A percentile compares a stretch with the other conserved stretches of the same genome.
Evolutionary conservation across 805 yeast genomes (phyloP).

Genomic region (Wickerhamiella sergipiensis): DNA sequence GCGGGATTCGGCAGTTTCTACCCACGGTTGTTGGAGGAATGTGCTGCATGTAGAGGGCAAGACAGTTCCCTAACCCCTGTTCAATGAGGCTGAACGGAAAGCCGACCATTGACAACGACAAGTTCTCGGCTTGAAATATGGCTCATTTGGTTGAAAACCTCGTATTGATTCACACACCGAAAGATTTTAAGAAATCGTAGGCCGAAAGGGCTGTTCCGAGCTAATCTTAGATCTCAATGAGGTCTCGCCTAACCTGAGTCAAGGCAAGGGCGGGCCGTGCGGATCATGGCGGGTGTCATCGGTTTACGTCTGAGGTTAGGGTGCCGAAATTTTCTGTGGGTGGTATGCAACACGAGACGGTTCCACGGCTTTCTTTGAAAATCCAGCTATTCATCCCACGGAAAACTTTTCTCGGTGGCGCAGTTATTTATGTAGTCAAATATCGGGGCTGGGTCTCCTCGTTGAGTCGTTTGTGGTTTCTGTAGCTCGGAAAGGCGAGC

Average conservation of each 20-base stretch:
- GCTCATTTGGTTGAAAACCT: not conserved
- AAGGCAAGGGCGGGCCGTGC: not conserved
- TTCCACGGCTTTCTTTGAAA: not conserved
- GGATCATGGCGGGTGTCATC: not conserved
- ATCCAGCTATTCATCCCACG: not conserved
- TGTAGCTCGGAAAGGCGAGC: too few species aligned
- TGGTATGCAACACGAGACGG: not conserved
- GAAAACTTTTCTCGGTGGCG: not conserved
- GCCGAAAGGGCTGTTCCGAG: not conserved
- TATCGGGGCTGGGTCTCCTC: too few species aligned
- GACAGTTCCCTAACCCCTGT: not conserved
- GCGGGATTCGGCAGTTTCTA: not conserved
- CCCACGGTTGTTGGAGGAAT: not conserved
- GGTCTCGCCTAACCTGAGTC: not conserved
- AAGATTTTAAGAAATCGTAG: not conserved
- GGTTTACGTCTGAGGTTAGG: not conserved
- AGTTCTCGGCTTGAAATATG: not conserved
- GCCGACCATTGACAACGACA: not conserved
- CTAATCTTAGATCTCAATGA: not conserved
- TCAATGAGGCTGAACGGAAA: not conserved
- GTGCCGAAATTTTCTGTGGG: not conserved
- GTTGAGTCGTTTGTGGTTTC: not conserved
- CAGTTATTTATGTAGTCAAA: not conserved
- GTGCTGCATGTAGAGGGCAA: not conserved
- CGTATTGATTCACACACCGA: not conserved